A percentile compares a stretch with the other conserved stretches of the same genome.
Conservation (phyloP, 2,329 filamentous ascomycete species). For the Fusarium sp. region DNA sequence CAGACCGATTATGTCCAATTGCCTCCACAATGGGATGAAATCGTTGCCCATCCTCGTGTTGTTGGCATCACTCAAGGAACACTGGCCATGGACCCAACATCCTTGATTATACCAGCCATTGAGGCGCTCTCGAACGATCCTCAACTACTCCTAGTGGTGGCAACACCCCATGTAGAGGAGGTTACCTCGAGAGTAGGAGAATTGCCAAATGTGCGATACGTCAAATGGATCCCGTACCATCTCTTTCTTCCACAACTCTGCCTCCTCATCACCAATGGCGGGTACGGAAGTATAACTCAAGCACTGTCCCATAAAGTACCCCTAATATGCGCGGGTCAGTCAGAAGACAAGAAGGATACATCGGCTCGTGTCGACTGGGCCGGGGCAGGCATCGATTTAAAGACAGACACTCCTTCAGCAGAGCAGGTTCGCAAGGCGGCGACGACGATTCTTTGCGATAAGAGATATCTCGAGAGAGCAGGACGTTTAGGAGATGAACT, state of each 20-base stretch:
- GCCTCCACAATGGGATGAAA: slow-evolving; percentile 52
- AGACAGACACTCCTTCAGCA: slow-evolving; percentile 51
- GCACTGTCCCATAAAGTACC: slow-evolving; percentile 53
- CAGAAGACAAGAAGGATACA: slow-evolving; percentile 55
- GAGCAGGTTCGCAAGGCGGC: slow-evolving; percentile 46
- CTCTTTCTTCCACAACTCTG: slow-evolving; percentile 51
- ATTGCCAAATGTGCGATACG: slow-evolving; percentile 48
- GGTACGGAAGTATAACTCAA: slow-evolving; percentile 55
- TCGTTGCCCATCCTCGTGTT: slow-evolving; percentile 46
- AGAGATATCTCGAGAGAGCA: slow-evolving; percentile 41
- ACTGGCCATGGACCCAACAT: slow-evolving; percentile 53
- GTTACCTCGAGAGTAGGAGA: slow-evolving; percentile 43
- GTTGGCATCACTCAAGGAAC: slow-evolving; percentile 56
- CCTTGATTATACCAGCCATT: slow-evolving; percentile 55
- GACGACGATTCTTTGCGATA: slow-evolving; percentile 44
- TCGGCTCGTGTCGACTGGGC: slow-evolving; percentile 51
- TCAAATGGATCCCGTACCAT: slow-evolving; percentile 54
- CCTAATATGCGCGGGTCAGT: slow-evolving; percentile 53
- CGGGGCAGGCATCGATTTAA: slow-evolving; percentile 52
- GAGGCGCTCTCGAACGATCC: slow-evolving; percentile 49
- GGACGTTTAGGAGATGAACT: slow-evolving; percentile 46
- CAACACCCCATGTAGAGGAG: slow-evolving; percentile 49
- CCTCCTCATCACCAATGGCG: slow-evolving; percentile 54
- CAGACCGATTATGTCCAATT: slow-evolving; percentile 31
- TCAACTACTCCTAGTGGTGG: slow-evolving; percentile 50